Base-by-base conservation (phyloP, 805 yeast genomes). In the Teunomyces pallodes region DNA sequence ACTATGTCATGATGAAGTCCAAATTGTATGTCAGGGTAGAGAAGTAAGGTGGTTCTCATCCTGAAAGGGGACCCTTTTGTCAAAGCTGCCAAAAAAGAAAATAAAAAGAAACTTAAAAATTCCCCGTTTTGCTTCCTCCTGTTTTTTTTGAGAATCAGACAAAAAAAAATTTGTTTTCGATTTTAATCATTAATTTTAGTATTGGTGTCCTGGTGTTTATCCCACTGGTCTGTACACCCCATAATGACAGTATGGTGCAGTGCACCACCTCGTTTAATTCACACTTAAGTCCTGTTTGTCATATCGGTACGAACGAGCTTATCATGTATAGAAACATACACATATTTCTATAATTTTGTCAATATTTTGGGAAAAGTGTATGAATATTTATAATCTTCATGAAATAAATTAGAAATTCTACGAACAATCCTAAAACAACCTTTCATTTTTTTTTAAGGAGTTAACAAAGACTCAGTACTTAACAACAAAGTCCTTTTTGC, bases 1-100 rank as follows among this genome's bases (percentile, higher is more conserved):
- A 64, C 43, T 64, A 64, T 43, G 49, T 65, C 17, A 49, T 47
- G 48, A 42, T 49, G 24, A 58, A 58, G 49, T 53, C 51, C 28
- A 59, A 54, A 44, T 48, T 64, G 9, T 62, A 55, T 42, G 47
- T 64, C 17, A 52, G 49, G 48, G 69, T 64, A 1, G 46, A 47
- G 33, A 30, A 9, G 16, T 32, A 32, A 31, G 5, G 9, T n/a
- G 17, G 17, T 6, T 9, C 13, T 13, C 35, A 32, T 20, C 24
- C 24, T 20, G 24, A 20, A 20, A 20, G 24, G 24, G 24, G 5
- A 4, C 6, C 6, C 24, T 20, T 20, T 4, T 6, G 24, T 20
- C 24, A 20, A 20, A 20, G 24, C 24, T 20, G 24, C 24, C 24
- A 20, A 20, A 20, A 20, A 20, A 20, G 4, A 17, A 17, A 16